Percentiles rank a stretch among this genome's conserved stretches.
phyloP scores from a whole-genome alignment of 192 early-diverging fungal genomes.

The Backusella westeae region DNA sequence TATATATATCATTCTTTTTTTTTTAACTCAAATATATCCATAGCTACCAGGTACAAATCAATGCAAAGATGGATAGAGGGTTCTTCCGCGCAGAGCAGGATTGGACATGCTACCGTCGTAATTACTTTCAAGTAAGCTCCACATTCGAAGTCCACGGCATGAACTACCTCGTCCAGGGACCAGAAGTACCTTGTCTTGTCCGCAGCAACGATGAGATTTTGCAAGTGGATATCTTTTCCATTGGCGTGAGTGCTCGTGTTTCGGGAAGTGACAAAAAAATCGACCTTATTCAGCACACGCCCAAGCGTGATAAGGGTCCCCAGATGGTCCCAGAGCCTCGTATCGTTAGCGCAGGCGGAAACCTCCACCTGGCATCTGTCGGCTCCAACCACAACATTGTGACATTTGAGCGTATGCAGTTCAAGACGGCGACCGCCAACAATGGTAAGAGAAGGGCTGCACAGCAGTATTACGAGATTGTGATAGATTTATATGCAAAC shows the following conservation, averaged over 20 bases:
- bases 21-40: not conserved
- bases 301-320: slow-evolving; percentile 93
- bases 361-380: slow-evolving; percentile 44
- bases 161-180: slow-evolving; percentile 37
- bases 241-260: slow-evolving; percentile 75
- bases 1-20: too few relatives aligned
- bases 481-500: slow-evolving; percentile 70
- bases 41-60: slow-evolving; percentile 57
- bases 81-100: slow-evolving; percentile 79
- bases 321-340: slow-evolving; percentile 68
- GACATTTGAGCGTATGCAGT: slow-evolving; percentile 89
- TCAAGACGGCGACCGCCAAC: slow-evolving; percentile 92
- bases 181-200: slow-evolving; percentile 66
- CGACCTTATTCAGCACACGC: slow-evolving; percentile 83
- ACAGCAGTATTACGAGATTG: slow-evolving; percentile 85
- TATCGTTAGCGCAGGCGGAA: slow-evolving; percentile 57
- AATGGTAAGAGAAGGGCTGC: slow-evolving; percentile 87
- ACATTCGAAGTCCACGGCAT: slow-evolving; percentile 46
- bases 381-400: slow-evolving; percentile 49
- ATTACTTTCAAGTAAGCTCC: slow-evolving; percentile 87
- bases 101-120: slow-evolving; percentile 94
- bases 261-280: slow-evolving; percentile 66
- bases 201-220: slow-evolving; percentile 38
- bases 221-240: slow-evolving; percentile 57
- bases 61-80: slow-evolving; percentile 80